phyloP scores from a whole-genome alignment of 2,329 filamentous ascomycete species.

The Colletotrichum filicis region DNA sequence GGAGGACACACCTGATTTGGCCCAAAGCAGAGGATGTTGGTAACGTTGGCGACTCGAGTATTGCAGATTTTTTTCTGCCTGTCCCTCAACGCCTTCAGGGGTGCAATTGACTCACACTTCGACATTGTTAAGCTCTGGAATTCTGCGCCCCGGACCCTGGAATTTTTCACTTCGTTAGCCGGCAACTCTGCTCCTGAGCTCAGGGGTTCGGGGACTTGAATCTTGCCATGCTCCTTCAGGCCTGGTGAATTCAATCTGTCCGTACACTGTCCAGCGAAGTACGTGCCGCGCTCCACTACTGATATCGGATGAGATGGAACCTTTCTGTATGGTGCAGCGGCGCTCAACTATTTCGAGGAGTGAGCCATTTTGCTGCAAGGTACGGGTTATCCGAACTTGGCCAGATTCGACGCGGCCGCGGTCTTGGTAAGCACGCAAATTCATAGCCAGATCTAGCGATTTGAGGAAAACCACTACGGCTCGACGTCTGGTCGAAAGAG shows the following conservation, averaged over 20 bases:
- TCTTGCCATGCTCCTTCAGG: not conserved
- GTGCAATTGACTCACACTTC: conserved; percentile 4
- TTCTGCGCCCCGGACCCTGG: not conserved
- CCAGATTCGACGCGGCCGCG: conserved; percentile 5
- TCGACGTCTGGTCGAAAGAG: not conserved
- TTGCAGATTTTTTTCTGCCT: not conserved
- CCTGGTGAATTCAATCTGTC: conserved; percentile 3
- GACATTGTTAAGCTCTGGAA: not conserved
- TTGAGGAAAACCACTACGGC: not conserved
- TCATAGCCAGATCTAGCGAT: not conserved
- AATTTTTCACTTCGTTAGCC: not conserved
- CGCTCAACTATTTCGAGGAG: not conserved
- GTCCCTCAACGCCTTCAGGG: conserved; percentile 4
- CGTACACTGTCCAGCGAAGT: not conserved
- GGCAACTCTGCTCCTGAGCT: not conserved
- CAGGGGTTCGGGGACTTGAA: not conserved
- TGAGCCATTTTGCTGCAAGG: conserved; percentile 6
- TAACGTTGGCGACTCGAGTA: not conserved
- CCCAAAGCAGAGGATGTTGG: not conserved
- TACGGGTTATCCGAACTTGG: not conserved
- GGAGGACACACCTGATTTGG: conserved; percentile 19
- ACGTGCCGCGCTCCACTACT: not conserved
- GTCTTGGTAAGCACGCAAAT: not conserved
- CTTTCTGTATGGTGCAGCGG: not conserved
- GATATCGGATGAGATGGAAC: conserved; percentile 12